These are phyloP conservation scores for Erigeron canadensis DNA, from an alignment of 129 eudicot genomes.

Conservation along the genomic window DNA sequence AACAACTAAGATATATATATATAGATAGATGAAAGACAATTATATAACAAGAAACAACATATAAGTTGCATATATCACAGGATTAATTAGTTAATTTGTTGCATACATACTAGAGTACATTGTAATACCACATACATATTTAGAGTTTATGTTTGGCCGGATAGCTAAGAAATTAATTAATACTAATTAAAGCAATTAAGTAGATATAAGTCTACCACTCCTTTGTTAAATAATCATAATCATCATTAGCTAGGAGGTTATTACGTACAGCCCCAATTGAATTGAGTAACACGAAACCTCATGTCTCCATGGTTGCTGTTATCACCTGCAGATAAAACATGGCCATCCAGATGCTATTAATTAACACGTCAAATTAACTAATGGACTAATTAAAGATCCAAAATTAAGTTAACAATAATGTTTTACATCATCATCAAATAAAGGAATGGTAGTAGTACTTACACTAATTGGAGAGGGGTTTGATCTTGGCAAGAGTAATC, in stretches of 20 bases:
- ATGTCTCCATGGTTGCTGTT: not conserved
- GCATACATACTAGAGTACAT: slow-evolving; percentile 16
- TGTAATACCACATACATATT: slow-evolving; percentile 17
- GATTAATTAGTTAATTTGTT: slow-evolving; percentile 18
- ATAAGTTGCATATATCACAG: slow-evolving; percentile 18
- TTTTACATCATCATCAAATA: slow-evolving; percentile 4
- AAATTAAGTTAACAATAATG: not conserved
- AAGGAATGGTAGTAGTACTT: too few relatives aligned
- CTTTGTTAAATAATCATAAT: slow-evolving; percentile 22
- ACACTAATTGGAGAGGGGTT: slow-evolving; percentile 81
- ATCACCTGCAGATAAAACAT: slow-evolving; percentile 19
- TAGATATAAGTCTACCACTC: slow-evolving; percentile 17
- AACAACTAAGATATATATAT: too few relatives aligned
- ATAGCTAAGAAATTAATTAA: not conserved
- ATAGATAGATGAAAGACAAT: not conserved
- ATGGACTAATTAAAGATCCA: not conserved
- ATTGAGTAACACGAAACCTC: slow-evolving; percentile 1
- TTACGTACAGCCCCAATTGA: slow-evolving; percentile 14
- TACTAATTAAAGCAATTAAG: slow-evolving; percentile 6
- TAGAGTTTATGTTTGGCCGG: not conserved
- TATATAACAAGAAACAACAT: slow-evolving; percentile 7
- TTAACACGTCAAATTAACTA: too few relatives aligned
- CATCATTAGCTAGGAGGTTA: too few relatives aligned
- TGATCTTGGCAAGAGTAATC: slow-evolving; percentile 73
- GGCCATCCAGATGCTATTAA: not conserved